Base-by-base conservation (phyloP, 2,329 filamentous ascomycete genomes). In the Tympanopsis confertula region DNA sequence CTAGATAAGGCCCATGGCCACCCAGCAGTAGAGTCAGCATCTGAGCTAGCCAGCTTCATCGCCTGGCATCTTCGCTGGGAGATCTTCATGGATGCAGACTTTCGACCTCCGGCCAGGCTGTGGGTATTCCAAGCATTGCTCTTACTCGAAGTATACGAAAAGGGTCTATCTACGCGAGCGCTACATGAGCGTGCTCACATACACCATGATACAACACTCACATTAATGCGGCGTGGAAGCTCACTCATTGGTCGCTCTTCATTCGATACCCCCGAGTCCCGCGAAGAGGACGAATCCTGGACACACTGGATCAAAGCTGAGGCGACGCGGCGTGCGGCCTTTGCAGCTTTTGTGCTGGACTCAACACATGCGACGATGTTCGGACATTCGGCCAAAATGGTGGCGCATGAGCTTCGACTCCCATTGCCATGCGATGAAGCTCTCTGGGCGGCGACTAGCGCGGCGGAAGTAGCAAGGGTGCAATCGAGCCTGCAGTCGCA, bases 291-390 rank as follows among this genome's bases (percentile, higher is more conserved):
- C 44, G 87, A 94, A 46, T 91, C 84, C 68, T 98, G 91, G 91
- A 84, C 87, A 49, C 79, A 86, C 48, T 96, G 91, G 91, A 91
- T 96, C 50, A 88, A 82, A 12, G 87, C 87, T 37, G 91, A 98
- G 56, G 84, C 89, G 1, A 96, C 88, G 0, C 72, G 86, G 20
- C 76, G 91, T 41, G 86, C 83, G 3, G 91, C 89, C 0, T 96
- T 95, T 61, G 87, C 85, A 1, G 91, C 91, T 0, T 96, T 96
- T 53, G 78, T 95, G 32, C 81, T 96, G 45, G 91, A 98, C 56
- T 94, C 88, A 4, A 93, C 88, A 2, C 91, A 98, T 57, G 87
- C 88, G 1, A 94, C 87, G 19, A 95, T 98, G 83, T 96, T 96
- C 57, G 91, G 89, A 0, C 91, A 96, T 57, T 91, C 88, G 3